Evolutionary conservation across 2,329 filamentous ascomycete species (phyloP), one percentile per base, ranked within the genome.

Genomic region (Chaetoscypha palmicola): DNA sequence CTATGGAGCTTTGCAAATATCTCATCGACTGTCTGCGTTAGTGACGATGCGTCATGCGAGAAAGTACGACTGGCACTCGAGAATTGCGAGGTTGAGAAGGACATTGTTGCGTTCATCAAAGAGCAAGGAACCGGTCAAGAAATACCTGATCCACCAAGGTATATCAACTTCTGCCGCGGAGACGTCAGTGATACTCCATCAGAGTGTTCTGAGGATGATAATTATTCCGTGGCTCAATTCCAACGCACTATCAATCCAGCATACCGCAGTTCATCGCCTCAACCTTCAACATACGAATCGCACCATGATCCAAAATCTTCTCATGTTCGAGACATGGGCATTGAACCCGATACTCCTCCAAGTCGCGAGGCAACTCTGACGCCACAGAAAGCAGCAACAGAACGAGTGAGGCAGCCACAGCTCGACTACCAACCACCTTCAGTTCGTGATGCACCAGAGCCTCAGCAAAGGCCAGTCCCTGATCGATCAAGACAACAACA

Each of bases 1-100:
- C 72, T 98, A 5, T 98, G 92, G 94, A 91, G 83, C 11, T 98
- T 97, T 68, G 91, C 92, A 44, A 98, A 98, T 63, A 89, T 98
- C 57, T 81, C 92, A 1, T 97, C 91, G 0, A 97, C 91, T 0
- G 92, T 97, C 9, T 98, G 92, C 61, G 92, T 98, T 37, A 97
- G 90, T 62, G 92, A 98, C 59, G 92, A 98, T 68, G 79, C 86
- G 51, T 92, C 91, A 2, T 98, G 91, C 64, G 94, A 98, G 66
- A 97, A 96, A 69, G 86, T 98, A 49, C 81, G 94, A 9, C 69
- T 97, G 4, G 91, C 91, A 0, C 73, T 98, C 2, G 94, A 98
- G 67, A 86, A 86, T 59, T 94, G 94, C 68, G 92, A 98, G 58
- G 92, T 98, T 2, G 90, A 96, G 64, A 94, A 91, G 64, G 94